phyloP scores from a whole-genome alignment of 768 basidiomycete genomes.

The Lanmaoa pseudosensibilis region DNA sequence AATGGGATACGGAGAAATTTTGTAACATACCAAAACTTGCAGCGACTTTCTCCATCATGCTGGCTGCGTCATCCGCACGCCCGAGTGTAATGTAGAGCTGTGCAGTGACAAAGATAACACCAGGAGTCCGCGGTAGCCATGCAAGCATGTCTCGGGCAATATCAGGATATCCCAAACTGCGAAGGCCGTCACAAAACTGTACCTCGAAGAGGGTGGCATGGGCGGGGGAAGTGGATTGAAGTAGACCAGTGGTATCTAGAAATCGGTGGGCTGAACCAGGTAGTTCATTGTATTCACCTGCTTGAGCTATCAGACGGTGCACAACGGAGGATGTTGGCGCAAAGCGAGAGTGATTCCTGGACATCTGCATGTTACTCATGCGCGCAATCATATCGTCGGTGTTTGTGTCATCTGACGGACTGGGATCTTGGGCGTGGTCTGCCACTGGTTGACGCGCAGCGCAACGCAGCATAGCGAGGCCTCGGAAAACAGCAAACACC shows the following conservation, averaged over 20 bases:
- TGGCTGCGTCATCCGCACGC: slow-evolving; percentile 70
- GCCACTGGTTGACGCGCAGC: slow-evolving; percentile 59
- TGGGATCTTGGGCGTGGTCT: slow-evolving; percentile 32
- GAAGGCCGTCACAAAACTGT: slow-evolving; percentile 67
- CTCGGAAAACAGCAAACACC: slow-evolving; percentile 79
- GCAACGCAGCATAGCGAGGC: slow-evolving; percentile 67
- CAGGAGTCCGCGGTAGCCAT: slow-evolving; percentile 79
- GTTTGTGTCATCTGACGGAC: slow-evolving; percentile 34
- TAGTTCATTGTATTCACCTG: slow-evolving; percentile 47
- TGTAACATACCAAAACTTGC: slow-evolving; percentile 66
- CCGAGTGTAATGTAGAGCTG: slow-evolving; percentile 66
- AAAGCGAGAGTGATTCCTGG: slow-evolving; percentile 45
- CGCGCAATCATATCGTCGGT: slow-evolving; percentile 66
- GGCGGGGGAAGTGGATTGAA: slow-evolving; percentile 68
- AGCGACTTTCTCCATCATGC: slow-evolving; percentile 70
- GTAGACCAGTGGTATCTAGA: slow-evolving; percentile 62
- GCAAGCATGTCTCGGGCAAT: slow-evolving; percentile 64
- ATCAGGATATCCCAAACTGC: slow-evolving; percentile 60
- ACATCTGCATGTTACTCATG: slow-evolving; percentile 75
- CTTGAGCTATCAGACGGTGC: slow-evolving; percentile 58
- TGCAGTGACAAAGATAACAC: slow-evolving; percentile 69
- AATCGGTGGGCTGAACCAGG: slow-evolving; percentile 68
- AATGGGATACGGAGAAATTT: background rate
- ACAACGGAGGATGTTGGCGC: slow-evolving; percentile 61
- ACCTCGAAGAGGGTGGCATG: slow-evolving; percentile 69